Evolutionary conservation across 768 basidiomycete species (phyloP).

Genomic region (Leucogyrophana mollusca): DNA sequence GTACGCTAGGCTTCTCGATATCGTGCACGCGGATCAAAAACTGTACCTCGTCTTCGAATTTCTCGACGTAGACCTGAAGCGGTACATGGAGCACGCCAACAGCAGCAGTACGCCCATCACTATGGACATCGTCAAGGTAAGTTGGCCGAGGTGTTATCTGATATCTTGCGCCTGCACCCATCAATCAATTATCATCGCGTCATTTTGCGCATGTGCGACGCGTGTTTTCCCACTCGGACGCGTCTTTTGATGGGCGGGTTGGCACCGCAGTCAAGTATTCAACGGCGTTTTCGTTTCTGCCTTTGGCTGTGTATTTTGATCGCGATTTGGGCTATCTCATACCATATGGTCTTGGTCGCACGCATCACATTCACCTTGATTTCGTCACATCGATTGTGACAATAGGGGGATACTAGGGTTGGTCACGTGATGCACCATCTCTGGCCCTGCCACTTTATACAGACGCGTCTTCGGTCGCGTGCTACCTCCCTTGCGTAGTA

Average conservation of each 20-base stretch:
- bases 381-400: slow-evolving; percentile 18
- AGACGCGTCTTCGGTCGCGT: too few species aligned
- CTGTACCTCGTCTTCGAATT: slow-evolving; percentile 98
- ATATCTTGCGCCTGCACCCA: background rate
- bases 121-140: slow-evolving; percentile 76
- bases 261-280: background rate
- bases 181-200: background rate
- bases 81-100: slow-evolving; percentile 91
- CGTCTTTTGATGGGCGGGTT: background rate
- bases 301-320: background rate
- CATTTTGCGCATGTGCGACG: slow-evolving; percentile 29
- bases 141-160: slow-evolving; percentile 19
- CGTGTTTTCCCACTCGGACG: slow-evolving; percentile 18
- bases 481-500: too few species aligned
- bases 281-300: too few species aligned
- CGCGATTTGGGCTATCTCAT: background rate
- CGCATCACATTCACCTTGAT: background rate
- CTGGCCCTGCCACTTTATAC: too few species aligned
- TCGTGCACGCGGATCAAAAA: slow-evolving; percentile 96
- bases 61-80: slow-evolving; percentile 93
- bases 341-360: background rate
- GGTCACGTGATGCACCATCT: too few species aligned
- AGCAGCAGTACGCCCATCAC: slow-evolving; percentile 70
- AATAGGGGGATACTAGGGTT: slow-evolving; percentile 16
- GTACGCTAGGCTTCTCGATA: slow-evolving; percentile 77